Base-by-base conservation (phyloP, 805 yeast species). In the Hanseniaspora valbyensis region DNA sequence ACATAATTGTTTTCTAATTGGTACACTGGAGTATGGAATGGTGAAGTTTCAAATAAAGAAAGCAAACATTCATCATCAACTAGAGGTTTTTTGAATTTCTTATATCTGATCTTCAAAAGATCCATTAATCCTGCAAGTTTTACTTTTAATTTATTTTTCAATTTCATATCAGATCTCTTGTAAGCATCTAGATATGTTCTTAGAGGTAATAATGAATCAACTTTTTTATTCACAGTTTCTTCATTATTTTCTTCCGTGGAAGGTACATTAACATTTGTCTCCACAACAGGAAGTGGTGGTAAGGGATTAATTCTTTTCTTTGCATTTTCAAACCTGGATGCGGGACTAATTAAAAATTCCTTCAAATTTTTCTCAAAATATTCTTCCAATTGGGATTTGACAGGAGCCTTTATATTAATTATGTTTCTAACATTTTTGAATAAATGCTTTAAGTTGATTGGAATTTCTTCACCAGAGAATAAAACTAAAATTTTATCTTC, bases 91-190 rank as follows among this genome's bases (percentile, higher is more conserved):
- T 81, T 82, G 69, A 92, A 92, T 51, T 95, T 71, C 59, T 87
- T 87, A 63, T 90, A 92, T 43, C 96, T 73, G 52, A 71, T 78
- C 62, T 89, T 88, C 69, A 90, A 83, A 21, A 85, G 66, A 55
- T 92, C 97, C 92, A 92, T 84, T 37, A 92, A 67, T 0, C 85
- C 89, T 5, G 95, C 81, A 28, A 92, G 70, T 63, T 84, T 88
- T 53, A 92, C 78, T 64, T 90, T 92, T 52, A 92, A 68, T 14
- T 84, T 72, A 62, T 90, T 90, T 62, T 88, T 88, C 53, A 90
- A 68, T 58, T 83, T 79, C 72, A 86, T 81, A 62, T 92, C 96
- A 52, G 73, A 72, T 52, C 78, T 78, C 53, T 67, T 71, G 30
- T 62, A 63, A 1, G 62, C 74, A 56, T 72, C 79, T 40, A 72